Base-by-base conservation (phyloP, 495 filamentous ascomycete species). In the Copromyces sp. region DNA sequence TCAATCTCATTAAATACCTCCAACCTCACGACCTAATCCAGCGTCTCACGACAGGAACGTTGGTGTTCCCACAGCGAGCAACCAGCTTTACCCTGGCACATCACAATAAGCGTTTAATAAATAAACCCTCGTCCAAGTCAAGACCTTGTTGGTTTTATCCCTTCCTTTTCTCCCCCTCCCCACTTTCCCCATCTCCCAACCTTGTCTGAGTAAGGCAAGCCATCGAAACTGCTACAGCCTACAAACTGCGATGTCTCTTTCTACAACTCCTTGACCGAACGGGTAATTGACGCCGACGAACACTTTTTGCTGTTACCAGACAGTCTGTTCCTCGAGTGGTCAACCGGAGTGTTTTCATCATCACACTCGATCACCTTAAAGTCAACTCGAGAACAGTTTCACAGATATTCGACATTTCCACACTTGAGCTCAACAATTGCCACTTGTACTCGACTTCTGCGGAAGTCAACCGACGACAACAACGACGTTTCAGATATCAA, bases 271-370 rank as follows among this genome's bases (percentile, higher is more conserved):
- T 32, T 71, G 70, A 71, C 70, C 14, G 14, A 24, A 44, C 41
- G 16, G 16, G 29, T 59, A 44, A 29, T 37, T 59, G n/a, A 37
- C 70, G 41, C 70, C 70, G 32, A 32, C 70, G 41, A 69, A 39
- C 20, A 17, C 44, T 70, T 70, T 29, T 37, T 70, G 65, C 71
- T 69, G 71, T 72, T 72, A 47, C 4, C 44, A 72, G 71, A 72
- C 71, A 72, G 71, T 37, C 24, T 69, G 69, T 47, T 70, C 69
- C 39, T 70, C 29, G 73, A 69, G 73, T 68, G 45, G 47, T 41
- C 70, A 74, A 29, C 29, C 53, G 7, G 53, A 65, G 53, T 65
- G 29, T 65, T 65, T 17, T 65, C 53, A 17, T 40, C 39, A 40
- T 24, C 24, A 24, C 53, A 6, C 53, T 35, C 53, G 14, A 35